Base-by-base conservation (phyloP, 2,329 filamentous ascomycete genomes). In the Pochonia chlamydosporia region DNA sequence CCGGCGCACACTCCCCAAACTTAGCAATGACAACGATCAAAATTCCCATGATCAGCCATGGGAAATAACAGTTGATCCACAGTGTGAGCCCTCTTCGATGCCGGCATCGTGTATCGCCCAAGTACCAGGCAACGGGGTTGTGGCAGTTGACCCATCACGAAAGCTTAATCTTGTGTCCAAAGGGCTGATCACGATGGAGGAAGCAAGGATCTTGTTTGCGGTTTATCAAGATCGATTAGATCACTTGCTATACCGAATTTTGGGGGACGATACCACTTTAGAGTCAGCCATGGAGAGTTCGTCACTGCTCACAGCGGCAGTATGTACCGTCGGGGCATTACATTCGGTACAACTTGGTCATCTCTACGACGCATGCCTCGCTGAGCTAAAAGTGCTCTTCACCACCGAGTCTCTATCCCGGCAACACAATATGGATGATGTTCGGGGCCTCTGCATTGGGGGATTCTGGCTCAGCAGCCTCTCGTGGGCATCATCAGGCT, bases 271-370 rank as follows among this genome's bases (percentile, higher is more conserved):
- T 4, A 44, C 40, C 20, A 47, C 44, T 1, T 40, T 50, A 13
- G 48, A 44, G 9, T 10, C 43, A 16, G 43, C 25, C n/a, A 14
- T 44, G 16, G 43, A 33, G 3, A 44, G 18, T 35, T 50, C 49
- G 1, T 40, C 49, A 5, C 36, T 50, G 30, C 49, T 50, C n/a
- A 45, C 47, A 18, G 49, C 49, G n/a, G 49, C 49, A 9, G 41
- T 50, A 9, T 50, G 45, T 24, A 48, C 49, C 4, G 49, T 50
- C 14, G 49, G 45, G 5, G 45, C 49, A n/a, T 33, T 51, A 24
- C 49, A 51, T 36, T 46, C 43, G 4, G 33, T 9, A 2, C 31
- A 20, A 5, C 35, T 39, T 8, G 43, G 43, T 8, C 43, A 46
- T 21, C 33, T 46, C 10, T 46, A 37, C 33, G 43, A 46, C 8